Evolutionary conservation across 2,329 filamentous ascomycete genomes (phyloP).

Genomic region (Dactylonectria estremocensis): DNA sequence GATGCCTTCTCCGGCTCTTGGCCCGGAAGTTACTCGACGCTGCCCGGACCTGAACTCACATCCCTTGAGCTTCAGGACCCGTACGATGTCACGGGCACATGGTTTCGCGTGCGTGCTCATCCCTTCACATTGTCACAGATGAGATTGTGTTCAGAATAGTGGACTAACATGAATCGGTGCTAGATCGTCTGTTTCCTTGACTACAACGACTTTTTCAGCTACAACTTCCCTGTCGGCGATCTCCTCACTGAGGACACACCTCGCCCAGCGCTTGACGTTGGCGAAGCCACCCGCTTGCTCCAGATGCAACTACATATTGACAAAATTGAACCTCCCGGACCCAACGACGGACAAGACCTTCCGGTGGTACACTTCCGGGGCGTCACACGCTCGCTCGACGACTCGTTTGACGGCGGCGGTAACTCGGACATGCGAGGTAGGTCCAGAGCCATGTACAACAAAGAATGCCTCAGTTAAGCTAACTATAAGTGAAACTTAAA

Average conservation of each 20-base stretch:
- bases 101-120: conserved; percentile 71
- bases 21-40: conserved; percentile 63
- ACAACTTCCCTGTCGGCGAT: conserved; percentile 74
- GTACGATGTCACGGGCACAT: conserved; percentile 79
- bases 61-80: conserved; percentile 73
- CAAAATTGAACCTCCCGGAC: conserved; percentile 70
- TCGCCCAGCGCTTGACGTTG: conserved; percentile 69
- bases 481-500: conserved; percentile 49
- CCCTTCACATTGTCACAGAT: neutral
- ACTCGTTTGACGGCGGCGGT: conserved; percentile 77
- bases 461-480: conserved; percentile 31
- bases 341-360: conserved; percentile 68
- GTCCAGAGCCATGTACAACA: conserved; percentile 20
- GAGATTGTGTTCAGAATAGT: neutral
- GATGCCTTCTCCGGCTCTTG: conserved; percentile 70
- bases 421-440: conserved; percentile 76
- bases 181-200: conserved; percentile 70
- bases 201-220: conserved; percentile 80
- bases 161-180: conserved; percentile 38
- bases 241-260: conserved; percentile 59
- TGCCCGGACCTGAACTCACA: conserved; percentile 53
- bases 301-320: conserved; percentile 77
- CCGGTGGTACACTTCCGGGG: conserved; percentile 81
- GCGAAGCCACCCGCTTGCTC: conserved; percentile 80
- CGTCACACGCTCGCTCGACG: conserved; percentile 73